Evolutionary conservation across 768 basidiomycete genomes (phyloP).

Genomic region (Pisolithus orientalis): DNA sequence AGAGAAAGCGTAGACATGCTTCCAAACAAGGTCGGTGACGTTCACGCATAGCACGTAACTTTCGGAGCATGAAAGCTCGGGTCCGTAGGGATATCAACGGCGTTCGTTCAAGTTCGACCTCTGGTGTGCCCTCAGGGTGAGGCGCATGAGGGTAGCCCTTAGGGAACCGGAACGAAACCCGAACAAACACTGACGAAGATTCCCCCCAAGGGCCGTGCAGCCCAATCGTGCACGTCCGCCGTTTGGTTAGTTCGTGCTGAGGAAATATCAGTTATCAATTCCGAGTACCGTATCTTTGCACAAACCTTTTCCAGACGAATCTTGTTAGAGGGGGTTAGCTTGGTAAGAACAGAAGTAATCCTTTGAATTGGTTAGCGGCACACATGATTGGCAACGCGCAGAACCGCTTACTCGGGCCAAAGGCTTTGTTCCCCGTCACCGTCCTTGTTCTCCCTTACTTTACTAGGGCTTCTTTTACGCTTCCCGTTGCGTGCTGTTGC

Average conservation of each 20-base stretch:
- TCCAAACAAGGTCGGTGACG: slow-evolving; percentile 79
- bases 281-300: background rate
- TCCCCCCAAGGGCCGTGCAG: slow-evolving; percentile 92
- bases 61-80: slow-evolving; percentile 72
- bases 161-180: slow-evolving; percentile 87
- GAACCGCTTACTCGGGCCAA: slow-evolving; percentile 61
- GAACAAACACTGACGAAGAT: slow-evolving; percentile 74
- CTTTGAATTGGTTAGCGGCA: slow-evolving; percentile 30
- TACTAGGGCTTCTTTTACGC: slow-evolving; percentile 45
- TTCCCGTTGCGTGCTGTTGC: slow-evolving; percentile 8
- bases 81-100: slow-evolving; percentile 73
- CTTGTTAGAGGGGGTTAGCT: slow-evolving; percentile 52
- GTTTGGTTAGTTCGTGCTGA: slow-evolving; percentile 64
- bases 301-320: slow-evolving; percentile 82
- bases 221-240: slow-evolving; percentile 77
- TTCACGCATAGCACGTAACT: slow-evolving; percentile 66
- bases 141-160: slow-evolving; percentile 63
- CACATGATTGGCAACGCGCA: background rate
- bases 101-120: slow-evolving; percentile 78
- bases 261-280: background rate
- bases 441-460: slow-evolving; percentile 26
- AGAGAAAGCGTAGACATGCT: slow-evolving; percentile 72
- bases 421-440: slow-evolving; percentile 40
- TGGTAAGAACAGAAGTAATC: slow-evolving; percentile 66
- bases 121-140: slow-evolving; percentile 61